Base-by-base conservation (phyloP, 2,329 filamentous ascomycete species). In the Fusarium sp. region DNA sequence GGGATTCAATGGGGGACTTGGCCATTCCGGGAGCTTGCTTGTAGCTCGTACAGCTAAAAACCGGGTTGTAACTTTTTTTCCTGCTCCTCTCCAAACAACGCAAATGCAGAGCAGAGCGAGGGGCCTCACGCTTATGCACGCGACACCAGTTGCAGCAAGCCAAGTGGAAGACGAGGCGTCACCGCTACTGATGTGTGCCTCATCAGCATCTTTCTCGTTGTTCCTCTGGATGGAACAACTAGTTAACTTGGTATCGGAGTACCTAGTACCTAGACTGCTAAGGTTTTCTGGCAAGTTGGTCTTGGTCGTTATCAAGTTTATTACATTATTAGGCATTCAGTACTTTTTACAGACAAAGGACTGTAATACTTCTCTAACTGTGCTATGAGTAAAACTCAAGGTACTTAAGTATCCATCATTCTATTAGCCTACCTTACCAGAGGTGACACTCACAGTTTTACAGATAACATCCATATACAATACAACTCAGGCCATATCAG, bases 111-210 rank as follows among this genome's bases (percentile, higher is more conserved):
- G 51, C 50, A 53, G 50, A 53, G 51, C 45, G 42, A 61, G 61
- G 55, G 69, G 58, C 68, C 65, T 68, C 63, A 69, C 74, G 70
- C 75, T 77, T 77, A 78, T 77, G 77, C 77, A 77, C 65, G 75
- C 76, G 71, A 77, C 74, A 74, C 72, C 75, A 71, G 75, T 75
- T 77, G 65, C 71, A 69, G 65, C 69, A 26, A 71, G 69, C 63
- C 70, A 72, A 67, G 68, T 75, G 70, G 61, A 68, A 74, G 60
- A 31, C 41, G 59, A 50, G 48, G 57, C 65, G 72, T 72, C 74
- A 77, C 74, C 74, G 74, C 74, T 75, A 63, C 68, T 74, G 65
- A 69, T 56, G 60, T 51, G 56, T 69, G 65, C 45, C 38, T 38
- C 60, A 61, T 38, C 60, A 61, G 48, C 58, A 24, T 31, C 26